Conservation (phyloP, 441 rosid species). For the Erodium trifolium region DNA sequence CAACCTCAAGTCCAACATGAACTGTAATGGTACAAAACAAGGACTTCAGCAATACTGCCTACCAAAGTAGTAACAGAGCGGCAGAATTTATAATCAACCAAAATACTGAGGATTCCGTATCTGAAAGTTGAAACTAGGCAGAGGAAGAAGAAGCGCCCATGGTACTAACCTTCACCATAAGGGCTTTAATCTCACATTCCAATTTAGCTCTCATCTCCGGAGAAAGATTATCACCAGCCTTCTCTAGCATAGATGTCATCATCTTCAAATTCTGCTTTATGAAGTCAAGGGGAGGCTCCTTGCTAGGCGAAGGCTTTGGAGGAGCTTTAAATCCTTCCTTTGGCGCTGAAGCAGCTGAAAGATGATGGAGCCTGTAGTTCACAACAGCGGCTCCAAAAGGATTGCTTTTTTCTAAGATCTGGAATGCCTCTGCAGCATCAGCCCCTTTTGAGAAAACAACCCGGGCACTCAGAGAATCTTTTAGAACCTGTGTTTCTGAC, state of each 20-base stretch:
- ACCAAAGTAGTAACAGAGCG: constrained; percentile 4
- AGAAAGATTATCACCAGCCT: constrained; percentile 67
- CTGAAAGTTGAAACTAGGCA: constrained; percentile 18
- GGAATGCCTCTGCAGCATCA: constrained; percentile 58
- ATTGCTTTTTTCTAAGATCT: constrained; percentile 46
- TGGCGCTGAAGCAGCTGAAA: constrained; percentile 14
- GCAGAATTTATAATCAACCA: constrained; percentile 11
- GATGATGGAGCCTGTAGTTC: constrained; percentile 37
- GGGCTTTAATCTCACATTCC: constrained; percentile 63
- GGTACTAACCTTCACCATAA: constrained; percentile 59
- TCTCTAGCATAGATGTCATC: constrained; percentile 80
- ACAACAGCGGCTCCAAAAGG: constrained; percentile 50
- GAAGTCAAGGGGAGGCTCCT: constrained; percentile 48
- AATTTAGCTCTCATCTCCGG: constrained; percentile 58
- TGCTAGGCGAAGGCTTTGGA: constrained; percentile 30
- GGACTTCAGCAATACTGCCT: not conserved
- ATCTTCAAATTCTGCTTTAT: constrained; percentile 76
- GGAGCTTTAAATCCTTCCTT: constrained; percentile 25
- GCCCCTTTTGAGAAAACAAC: constrained; percentile 45
- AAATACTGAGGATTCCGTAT: too few species aligned
- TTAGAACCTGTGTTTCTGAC: constrained; percentile 38
- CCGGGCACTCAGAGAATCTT: constrained; percentile 40
- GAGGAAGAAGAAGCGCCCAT: constrained; percentile 52
- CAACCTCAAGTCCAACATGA: not conserved
- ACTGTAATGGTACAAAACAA: not conserved